Base-by-base conservation (phyloP, 2,329 filamentous ascomycete species). In the Rhinocladiella similis region DNA sequence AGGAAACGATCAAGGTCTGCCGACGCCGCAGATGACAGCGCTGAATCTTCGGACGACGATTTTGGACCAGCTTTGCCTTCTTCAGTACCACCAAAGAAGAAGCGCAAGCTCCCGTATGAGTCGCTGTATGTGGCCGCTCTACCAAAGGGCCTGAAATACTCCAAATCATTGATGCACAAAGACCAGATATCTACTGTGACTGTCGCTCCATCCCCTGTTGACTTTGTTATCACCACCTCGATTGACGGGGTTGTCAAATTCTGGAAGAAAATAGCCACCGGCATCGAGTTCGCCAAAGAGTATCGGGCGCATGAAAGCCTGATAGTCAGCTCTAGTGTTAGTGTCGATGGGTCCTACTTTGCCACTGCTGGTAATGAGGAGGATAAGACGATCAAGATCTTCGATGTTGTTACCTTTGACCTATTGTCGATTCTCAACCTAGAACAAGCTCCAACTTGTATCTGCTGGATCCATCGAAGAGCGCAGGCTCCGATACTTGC, bases 191-290 rank as follows among this genome's bases (percentile, higher is more conserved):
- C 88, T 55, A 97, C 92, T 68, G 84, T 90, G 61, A 95, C 87
- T 12, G 86, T 96, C 71, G 96, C 95, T 1, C 92, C 92, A 1
- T 60, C 62, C 9, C 78, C 88, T 57, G 97, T 93, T 57, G 94
- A 97, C 65, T 99, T 99, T 70, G 80, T 99, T 36, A 94, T 99
- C 61, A 99, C 94, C 1, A 90, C 89, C 59, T 97, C 94, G 0
- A 77, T 90, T 42, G 94, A 99, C 70, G 95, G 95, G n/a, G 88
- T 93, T 0, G 93, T 97, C 65, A 99, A 99, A 73, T 99, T 99
- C 72, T 99, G 94, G 94, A 99, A 99, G 77, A 99, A 99, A 77
- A 83, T 89, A 62, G 87, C 85, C 1, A 86, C 90, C 33, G 90
- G 90, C 1, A 89, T 99, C 56, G 95, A 99, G 75, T 99, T 99